Evolutionary conservation across 2,329 filamentous ascomycete species (phyloP).

Genomic region (Gaeumannomyces sp.): DNA sequence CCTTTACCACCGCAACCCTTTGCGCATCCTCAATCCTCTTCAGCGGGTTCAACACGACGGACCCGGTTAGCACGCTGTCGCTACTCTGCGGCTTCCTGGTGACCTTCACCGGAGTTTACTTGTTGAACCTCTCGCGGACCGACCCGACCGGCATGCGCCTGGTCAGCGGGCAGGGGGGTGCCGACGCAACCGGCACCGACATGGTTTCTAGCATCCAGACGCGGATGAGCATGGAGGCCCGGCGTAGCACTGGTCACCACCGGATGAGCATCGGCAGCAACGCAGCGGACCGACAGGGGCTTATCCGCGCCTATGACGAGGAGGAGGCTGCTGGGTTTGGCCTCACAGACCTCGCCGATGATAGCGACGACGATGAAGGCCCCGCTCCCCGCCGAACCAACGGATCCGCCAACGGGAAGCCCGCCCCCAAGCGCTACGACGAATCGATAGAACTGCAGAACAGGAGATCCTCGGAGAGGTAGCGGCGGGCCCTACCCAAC

Average conservation of each 20-base stretch:
- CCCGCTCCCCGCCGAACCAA: conserved; percentile 31
- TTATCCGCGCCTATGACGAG: conserved; percentile 86
- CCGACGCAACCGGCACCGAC: conserved; percentile 84
- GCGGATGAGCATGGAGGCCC: conserved; percentile 84
- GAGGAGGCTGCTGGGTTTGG: conserved; percentile 70
- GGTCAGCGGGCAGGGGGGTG: conserved; percentile 53
- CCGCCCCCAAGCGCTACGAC: conserved; percentile 23
- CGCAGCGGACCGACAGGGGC: conserved; percentile 66
- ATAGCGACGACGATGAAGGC: conserved; percentile 58
- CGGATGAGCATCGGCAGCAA: conserved; percentile 56
- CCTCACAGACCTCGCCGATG: conserved; percentile 71
- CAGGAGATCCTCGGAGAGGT: conserved; percentile 35
- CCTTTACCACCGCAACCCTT: conserved; percentile 90
- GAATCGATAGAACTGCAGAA: conserved; percentile 42
- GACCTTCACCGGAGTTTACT: conserved; percentile 92
- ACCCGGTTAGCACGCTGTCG: conserved; percentile 85
- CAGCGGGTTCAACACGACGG: conserved; percentile 90
- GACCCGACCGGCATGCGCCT: conserved; percentile 75
- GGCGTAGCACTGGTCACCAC: conserved; percentile 61
- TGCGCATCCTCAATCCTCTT: conserved; percentile 95
- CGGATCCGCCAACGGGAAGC: conserved; percentile 17
- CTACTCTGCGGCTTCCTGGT: conserved; percentile 88
- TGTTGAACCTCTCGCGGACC: conserved; percentile 88
- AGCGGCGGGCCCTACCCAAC: conserved; percentile 2
- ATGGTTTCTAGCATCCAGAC: conserved; percentile 85